A percentile compares a stretch with the other conserved stretches of the same genome.
Conservation (phyloP, 768 basidiomycete genomes). For the Podaxis pistillaris region DNA sequence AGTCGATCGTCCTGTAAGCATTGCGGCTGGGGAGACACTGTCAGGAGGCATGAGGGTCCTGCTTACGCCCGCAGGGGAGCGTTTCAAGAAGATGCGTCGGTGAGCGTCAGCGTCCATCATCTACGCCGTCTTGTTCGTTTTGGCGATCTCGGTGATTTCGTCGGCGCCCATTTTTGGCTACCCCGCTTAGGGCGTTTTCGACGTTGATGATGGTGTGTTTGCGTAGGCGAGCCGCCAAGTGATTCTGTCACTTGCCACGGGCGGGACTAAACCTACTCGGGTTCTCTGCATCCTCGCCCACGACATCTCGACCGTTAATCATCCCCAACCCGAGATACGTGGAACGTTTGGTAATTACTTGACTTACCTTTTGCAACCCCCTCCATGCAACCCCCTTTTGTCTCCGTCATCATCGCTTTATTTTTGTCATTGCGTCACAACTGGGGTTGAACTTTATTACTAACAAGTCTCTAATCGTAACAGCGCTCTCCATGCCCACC, state of each 20-base stretch:
- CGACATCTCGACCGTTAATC: no score
- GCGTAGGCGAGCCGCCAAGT: not conserved
- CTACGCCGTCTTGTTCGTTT: no score
- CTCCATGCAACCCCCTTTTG: no score
- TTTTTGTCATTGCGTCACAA: not conserved
- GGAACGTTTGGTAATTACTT: no score
- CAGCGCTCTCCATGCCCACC: conserved; percentile 58
- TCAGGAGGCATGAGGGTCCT: conserved; percentile 59
- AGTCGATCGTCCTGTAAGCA: conserved; percentile 53
- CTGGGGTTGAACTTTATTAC: not conserved
- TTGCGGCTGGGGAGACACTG: conserved; percentile 59
- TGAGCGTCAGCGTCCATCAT: conserved; percentile 20
- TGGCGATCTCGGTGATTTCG: no score
- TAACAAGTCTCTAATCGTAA: not conserved
- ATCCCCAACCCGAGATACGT: no score
- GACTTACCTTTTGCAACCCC: no score
- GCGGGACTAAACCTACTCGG: not conserved
- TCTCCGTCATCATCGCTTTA: not conserved
- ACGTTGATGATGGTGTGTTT: not conserved
- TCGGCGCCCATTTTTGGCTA: no score
- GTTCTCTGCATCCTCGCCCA: not conserved
- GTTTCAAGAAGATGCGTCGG: conserved; percentile 62
- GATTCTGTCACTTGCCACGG: not conserved
- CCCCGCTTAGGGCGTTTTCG: not conserved
- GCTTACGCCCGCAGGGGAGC: conserved; percentile 54